A percentile compares a stretch with the other conserved stretches of the same genome.
Evolutionary conservation across 805 yeast genomes (phyloP).

Genomic region (Suhomyces xylopsoci): DNA sequence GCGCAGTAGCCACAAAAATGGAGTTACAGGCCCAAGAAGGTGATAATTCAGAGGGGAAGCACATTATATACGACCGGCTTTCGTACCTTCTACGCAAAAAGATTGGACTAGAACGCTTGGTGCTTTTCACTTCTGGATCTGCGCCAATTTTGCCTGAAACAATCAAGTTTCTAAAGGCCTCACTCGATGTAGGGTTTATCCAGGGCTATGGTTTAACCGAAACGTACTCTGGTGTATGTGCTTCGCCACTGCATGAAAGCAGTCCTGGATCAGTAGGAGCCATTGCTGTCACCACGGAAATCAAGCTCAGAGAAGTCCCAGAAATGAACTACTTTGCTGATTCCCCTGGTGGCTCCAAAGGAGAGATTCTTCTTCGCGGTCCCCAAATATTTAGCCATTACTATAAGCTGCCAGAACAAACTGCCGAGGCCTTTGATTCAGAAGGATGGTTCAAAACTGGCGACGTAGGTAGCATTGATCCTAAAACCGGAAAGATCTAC

Average conservation of each 20-base stretch:
- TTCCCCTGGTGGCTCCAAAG: conserved; percentile 24
- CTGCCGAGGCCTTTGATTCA: conserved; percentile 13
- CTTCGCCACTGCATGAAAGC: conserved; percentile 16
- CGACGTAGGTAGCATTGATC: conserved; percentile 16
- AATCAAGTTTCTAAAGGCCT: conserved; percentile 21
- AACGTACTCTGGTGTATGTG: conserved; percentile 21
- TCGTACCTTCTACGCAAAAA: conserved; percentile 32
- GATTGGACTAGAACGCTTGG: conserved; percentile 30
- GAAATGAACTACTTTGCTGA: conserved; percentile 20
- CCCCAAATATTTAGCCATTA: conserved; percentile 22
- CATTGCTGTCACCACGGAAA: conserved; percentile 15
- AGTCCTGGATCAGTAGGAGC: conserved; percentile 25
- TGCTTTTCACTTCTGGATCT: conserved; percentile 22
- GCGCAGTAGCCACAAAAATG: conserved; percentile 1
- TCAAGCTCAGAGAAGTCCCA: conserved; percentile 21
- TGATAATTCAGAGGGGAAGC: conserved; percentile 3
- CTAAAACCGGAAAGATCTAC: conserved; percentile 17
- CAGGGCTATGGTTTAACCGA: conserved; percentile 37
- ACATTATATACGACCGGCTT: not conserved
- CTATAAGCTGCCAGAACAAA: conserved; percentile 24
- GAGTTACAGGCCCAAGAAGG: conserved; percentile 16
- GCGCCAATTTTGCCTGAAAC: conserved; percentile 23
- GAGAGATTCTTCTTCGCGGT: conserved; percentile 25
- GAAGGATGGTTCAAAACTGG: conserved; percentile 30
- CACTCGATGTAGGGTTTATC: conserved; percentile 20